phyloP scores from a whole-genome alignment of 768 basidiomycete genomes.

The Glaciozyma martinii region DNA sequence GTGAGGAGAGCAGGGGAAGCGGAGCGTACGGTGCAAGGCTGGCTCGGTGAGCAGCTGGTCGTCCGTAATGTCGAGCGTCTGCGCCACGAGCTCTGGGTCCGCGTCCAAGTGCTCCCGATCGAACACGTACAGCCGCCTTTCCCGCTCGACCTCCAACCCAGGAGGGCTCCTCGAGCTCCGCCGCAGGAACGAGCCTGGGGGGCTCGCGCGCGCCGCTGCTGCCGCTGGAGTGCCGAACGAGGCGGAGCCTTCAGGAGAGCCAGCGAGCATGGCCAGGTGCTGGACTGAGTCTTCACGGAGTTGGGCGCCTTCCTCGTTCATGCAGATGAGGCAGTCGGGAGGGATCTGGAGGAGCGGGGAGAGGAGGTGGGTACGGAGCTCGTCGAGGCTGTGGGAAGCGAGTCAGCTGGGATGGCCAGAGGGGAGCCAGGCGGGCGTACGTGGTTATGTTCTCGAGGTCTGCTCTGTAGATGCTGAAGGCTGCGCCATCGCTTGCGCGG shows the following conservation, averaged over 20 bases:
- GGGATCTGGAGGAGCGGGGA: slow-evolving; percentile 26
- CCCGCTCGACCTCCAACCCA: background rate
- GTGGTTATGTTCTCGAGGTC: slow-evolving; percentile 21
- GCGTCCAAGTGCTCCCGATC: slow-evolving; percentile 29
- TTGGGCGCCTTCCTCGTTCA: slow-evolving; percentile 31
- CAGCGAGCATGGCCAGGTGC: slow-evolving; percentile 14
- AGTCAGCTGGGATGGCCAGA: background rate
- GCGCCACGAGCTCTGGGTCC: slow-evolving; percentile 25
- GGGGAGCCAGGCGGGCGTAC: background rate
- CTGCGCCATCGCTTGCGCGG: slow-evolving; percentile 24
- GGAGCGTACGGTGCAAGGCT: slow-evolving; percentile 19
- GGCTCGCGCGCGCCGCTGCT: background rate
- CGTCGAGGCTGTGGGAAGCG: slow-evolving; percentile 10
- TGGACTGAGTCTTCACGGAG: slow-evolving; percentile 18
- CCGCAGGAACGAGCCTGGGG: background rate
- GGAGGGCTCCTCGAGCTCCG: background rate
- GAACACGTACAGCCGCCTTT: slow-evolving; percentile 23
- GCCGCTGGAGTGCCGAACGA: background rate
- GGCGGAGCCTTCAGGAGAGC: background rate
- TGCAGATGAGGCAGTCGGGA: slow-evolving; percentile 28
- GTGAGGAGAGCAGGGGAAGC: background rate
- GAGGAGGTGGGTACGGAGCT: slow-evolving; percentile 17
- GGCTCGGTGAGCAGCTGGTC: slow-evolving; percentile 25
- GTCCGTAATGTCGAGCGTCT: slow-evolving; percentile 11
- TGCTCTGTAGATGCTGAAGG: slow-evolving; percentile 7